Evolutionary conservation across 75 land plant genomes (phyloP), one percentile per base, ranked within the genome.

Genomic region (Pinus taeda): DNA sequence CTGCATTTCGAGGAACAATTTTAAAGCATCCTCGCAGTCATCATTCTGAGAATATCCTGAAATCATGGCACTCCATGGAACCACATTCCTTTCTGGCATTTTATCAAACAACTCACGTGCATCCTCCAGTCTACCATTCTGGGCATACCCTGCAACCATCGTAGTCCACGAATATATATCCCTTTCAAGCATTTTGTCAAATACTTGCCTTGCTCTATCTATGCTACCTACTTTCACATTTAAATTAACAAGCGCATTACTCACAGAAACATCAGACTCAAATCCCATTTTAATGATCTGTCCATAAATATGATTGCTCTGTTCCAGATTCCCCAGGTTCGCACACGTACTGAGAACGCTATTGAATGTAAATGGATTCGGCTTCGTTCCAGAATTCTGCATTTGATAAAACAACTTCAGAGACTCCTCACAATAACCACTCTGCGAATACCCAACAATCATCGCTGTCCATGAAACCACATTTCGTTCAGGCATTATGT

Each of bases 151-250:
- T 24, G 84, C 57, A 76, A 89, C 77, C 60, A 87, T 87, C 29
- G 85, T 45, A 49, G 84, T 87, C 91, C 91, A 89, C 29, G 91
- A 89, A 53, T 82, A 76, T 13, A 84, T 22, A 87, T 87, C 85
- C 62, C 74, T 82, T n/a, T 79, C 82, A 42, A 62, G 60, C 76
- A 88, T 30, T 56, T 71, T 73, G 11, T 77, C 62, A 80, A 88
- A 88, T 62, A 84, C 42, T 62, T 29, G 12, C 0, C 56, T 26
- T 73, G 81, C 82, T 4, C 76, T 71, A 21, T 76, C 8, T 26
- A 88, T 39, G 59, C 78, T 67, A 20, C 79, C 85, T 57, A 61
- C 71, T 49, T 57, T 59, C 11, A 75, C 59, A 39, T 83, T 81
- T 82, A 83, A 78, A 76, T 74, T 77, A 21, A 84, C 77, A 26